These are phyloP conservation scores for Tetrahymena malaccensis DNA, from an alignment of 73 alveolate genomes.

Conservation along the genomic window DNA sequence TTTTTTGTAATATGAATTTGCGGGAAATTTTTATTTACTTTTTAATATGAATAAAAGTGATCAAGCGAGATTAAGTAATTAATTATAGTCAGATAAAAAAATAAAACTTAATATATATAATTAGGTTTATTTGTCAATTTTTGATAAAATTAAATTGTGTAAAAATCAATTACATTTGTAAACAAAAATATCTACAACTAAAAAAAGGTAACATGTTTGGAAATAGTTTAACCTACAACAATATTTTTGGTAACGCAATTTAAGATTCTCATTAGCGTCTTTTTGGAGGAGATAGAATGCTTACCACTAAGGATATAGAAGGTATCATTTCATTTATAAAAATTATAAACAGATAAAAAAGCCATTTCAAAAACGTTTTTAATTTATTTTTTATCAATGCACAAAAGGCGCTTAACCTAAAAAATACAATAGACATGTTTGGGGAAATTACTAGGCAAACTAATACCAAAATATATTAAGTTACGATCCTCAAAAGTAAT, in stretches of 20 bases:
- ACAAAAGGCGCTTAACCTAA: background rate
- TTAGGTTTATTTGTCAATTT: background rate
- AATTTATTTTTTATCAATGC: background rate
- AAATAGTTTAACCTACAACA: background rate
- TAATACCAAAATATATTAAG: background rate
- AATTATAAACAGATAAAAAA: background rate
- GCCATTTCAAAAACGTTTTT: background rate
- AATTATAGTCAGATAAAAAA: background rate
- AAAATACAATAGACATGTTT: background rate
- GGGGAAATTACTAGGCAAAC: background rate
- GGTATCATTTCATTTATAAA: background rate
- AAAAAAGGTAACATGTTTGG: background rate
- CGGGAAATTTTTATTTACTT: background rate
- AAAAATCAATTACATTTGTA: background rate
- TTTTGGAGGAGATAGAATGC: background rate
- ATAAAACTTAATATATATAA: background rate
- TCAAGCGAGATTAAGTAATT: background rate
- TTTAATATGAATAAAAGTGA: too few relatives aligned
- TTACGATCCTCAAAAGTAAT: background rate
- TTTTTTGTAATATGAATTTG: background rate
- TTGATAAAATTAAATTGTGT: background rate
- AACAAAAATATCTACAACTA: background rate
- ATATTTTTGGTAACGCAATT: background rate
- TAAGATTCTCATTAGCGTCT: background rate
- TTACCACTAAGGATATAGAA: background rate